Base-by-base conservation (phyloP, 2,329 filamentous ascomycete genomes). In the Dactylellina leptospora region DNA sequence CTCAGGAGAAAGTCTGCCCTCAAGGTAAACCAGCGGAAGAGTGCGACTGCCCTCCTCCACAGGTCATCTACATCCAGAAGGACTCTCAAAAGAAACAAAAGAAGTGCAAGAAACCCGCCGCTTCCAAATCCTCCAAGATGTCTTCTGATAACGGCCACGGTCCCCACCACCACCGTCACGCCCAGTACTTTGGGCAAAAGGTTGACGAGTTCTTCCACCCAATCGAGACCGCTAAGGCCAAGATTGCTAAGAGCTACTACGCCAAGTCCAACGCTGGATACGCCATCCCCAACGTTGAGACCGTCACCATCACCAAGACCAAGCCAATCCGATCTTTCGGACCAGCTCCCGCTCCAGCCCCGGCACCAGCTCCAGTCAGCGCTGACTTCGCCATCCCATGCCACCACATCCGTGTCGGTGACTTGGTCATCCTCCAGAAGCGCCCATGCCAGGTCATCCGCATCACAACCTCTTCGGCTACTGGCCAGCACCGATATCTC, bases 361-460 rank as follows among this genome's bases (percentile, higher is more conserved):
- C 74, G 20, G 74, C 69, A 40, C 70, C 75, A 33, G 40, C 74
- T 25, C 61, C 55, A 36, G 23, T 22, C 23, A 62, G 73, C 55
- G 93, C 95, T 86, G 96, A 92, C 78, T 93, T 97, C 82, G 93
- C 93, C 81, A 97, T 99, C 82, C 95, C 96, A 76, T 96, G 92
- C 90, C 92, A 99, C 88, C 96, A 97, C 87, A 93, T 99, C 85
- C 95, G 95, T 85, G 91, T 97, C 79, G 95, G 95, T 82, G 95
- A 99, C 83, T 91, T 99, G 84, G 84, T 99, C 83, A 96, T 97
- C 85, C 92, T 99, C 77, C 95, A 99, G 87, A 93, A 93, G 82
- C 93, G 95, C 78, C 93, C 95, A 79, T 97, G 92, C 90, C 95
- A 99, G 88, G 93, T 99, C 82, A 99, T 99, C 86, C 93, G 93